Conservation (phyloP, 441 rosid genomes). For the Adansonia gregorii region DNA sequence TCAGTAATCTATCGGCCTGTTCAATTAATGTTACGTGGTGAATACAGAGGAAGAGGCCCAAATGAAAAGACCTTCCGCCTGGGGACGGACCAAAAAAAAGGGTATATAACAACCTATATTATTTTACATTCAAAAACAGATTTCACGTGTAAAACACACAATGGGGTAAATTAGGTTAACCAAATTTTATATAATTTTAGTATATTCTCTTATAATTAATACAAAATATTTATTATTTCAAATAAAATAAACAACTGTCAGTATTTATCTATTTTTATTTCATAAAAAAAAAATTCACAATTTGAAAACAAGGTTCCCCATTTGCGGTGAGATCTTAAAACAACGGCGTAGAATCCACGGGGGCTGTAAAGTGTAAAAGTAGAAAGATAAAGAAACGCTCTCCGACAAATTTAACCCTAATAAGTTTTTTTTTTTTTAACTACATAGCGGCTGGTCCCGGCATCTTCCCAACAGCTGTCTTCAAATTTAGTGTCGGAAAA, state of each 20-base stretch:
- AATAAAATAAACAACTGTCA: neutral
- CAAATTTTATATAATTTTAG: too few relatives aligned
- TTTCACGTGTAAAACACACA: neutral
- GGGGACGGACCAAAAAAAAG: neutral
- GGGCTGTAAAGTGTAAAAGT: too few relatives aligned
- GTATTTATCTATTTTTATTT: neutral
- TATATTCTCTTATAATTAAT: too few relatives aligned
- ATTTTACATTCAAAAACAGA: neutral
- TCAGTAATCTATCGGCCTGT: neutral
- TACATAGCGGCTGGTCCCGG: neutral
- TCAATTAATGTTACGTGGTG: neutral
- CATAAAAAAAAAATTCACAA: too few relatives aligned
- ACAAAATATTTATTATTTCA: too few relatives aligned
- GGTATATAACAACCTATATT: neutral
- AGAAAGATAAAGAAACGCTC: neutral
- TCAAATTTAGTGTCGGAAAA: constrained; percentile 20
- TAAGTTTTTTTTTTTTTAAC: neutral
- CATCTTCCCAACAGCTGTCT: constrained; percentile 6
- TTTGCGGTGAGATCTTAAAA: too few relatives aligned
- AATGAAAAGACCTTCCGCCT: neutral
- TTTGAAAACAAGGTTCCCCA: too few relatives aligned
- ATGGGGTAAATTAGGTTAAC: too few relatives aligned
- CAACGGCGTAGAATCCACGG: too few relatives aligned
- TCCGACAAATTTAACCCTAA: neutral
- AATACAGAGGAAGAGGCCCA: neutral